A percentile compares a stretch with the other conserved stretches of the same genome.
These are phyloP conservation scores for Trametes versicolor DNA, from an alignment of 1,284 basidiomycete genomes.

Conservation along the genomic window DNA sequence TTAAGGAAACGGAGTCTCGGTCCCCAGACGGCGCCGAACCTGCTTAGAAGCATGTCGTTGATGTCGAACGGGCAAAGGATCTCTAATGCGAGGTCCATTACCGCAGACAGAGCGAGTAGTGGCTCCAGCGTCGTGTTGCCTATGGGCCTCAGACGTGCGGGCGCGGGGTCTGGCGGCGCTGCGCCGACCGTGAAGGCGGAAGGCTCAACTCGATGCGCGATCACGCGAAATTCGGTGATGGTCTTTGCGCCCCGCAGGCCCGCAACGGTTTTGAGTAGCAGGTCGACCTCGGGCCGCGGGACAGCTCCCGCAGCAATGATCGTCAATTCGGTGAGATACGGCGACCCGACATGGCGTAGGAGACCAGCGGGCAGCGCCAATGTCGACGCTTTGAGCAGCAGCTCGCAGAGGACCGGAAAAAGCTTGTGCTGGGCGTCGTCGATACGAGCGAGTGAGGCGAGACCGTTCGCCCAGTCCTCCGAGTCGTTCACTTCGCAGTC, in stretches of 20 bases:
- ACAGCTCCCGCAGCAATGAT: neutral
- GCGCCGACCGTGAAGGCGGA: too few relatives aligned
- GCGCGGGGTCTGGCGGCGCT: neutral
- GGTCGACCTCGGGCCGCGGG: neutral
- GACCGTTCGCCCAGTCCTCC: neutral
- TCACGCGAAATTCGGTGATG: neutral
- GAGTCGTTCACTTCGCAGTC: constrained; percentile 1
- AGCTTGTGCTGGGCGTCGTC: neutral
- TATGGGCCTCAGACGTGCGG: neutral
- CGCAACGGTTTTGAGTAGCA: neutral
- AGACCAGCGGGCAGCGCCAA: constrained; percentile 4
- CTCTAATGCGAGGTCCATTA: constrained; percentile 10
- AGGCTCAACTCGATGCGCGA: neutral
- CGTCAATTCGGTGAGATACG: neutral
- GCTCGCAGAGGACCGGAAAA: constrained; percentile 15
- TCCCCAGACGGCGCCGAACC: constrained; percentile 2
- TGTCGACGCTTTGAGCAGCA: constrained; percentile 1
- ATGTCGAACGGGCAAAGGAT: constrained; percentile 21
- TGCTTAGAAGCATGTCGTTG: constrained; percentile 8
- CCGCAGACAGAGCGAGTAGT: neutral
- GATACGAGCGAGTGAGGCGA: too few relatives aligned
- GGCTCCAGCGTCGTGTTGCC: neutral
- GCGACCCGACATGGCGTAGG: constrained; percentile 1
- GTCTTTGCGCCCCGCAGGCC: neutral
- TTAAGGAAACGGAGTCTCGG: constrained; percentile 4